These are phyloP conservation scores for cucumber (Cucumis sativus) DNA, from an alignment of 306 rosid genomes.

Conservation along the genomic window DNA sequence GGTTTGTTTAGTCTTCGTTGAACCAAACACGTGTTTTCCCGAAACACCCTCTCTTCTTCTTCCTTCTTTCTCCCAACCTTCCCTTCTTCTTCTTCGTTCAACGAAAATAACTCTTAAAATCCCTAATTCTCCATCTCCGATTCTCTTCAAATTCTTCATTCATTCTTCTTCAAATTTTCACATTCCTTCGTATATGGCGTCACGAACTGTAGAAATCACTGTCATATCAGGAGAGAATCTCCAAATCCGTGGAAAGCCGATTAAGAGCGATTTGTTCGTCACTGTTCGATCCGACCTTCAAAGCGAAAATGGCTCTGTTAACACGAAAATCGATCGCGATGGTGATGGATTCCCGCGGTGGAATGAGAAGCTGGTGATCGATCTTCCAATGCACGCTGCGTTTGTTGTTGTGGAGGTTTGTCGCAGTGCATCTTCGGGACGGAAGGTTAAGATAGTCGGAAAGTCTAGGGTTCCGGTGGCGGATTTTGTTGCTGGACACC, in stretches of 20 bases:
- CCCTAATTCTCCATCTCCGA: not conserved
- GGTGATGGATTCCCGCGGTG: conserved; percentile 45
- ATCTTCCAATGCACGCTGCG: conserved; percentile 31
- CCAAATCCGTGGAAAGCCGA: conserved; percentile 12
- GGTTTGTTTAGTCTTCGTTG: not conserved
- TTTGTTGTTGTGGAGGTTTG: conserved; percentile 28
- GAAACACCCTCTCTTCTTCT: not conserved
- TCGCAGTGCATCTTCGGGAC: conserved; percentile 17
- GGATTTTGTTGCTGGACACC: conserved; percentile 32
- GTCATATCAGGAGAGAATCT: conserved; percentile 49
- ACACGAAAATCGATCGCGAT: conserved; percentile 21
- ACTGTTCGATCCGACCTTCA: conserved; percentile 13
- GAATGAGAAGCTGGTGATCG: conserved; percentile 46
- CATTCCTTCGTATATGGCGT: not conserved
- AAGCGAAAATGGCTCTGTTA: conserved; percentile 12
- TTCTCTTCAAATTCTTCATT: not conserved
- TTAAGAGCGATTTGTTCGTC: conserved; percentile 34
- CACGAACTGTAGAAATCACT: conserved; percentile 37
- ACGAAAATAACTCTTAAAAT: not conserved
- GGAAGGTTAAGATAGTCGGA: conserved; percentile 27
- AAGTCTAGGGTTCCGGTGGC: conserved; percentile 34
- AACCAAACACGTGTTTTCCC: not conserved
- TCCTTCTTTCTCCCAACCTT: not conserved
- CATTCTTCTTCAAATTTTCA: not conserved
- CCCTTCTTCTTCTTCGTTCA: not conserved